Conservation (phyloP, 2,329 filamentous ascomycete species). For the Stagonosporopsis tanaceti region DNA sequence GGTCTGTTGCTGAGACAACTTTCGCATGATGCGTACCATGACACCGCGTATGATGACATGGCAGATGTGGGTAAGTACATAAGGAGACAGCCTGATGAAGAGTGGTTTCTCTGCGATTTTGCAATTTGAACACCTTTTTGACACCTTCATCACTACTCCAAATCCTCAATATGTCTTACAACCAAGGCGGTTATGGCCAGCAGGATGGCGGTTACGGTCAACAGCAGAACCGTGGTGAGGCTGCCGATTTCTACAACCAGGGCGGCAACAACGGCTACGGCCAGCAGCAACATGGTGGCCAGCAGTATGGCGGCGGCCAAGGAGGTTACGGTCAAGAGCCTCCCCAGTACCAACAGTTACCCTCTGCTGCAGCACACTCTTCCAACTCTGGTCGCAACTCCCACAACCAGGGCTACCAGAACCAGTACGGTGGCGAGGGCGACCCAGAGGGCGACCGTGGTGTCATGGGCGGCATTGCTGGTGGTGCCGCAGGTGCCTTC, state of each 20-base stretch:
- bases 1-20: constrained; percentile 21
- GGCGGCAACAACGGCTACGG: constrained; percentile 5
- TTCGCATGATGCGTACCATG: constrained; percentile 14
- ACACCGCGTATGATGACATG: constrained; percentile 14
- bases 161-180: constrained; percentile 14
- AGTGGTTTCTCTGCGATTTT: constrained; percentile 1
- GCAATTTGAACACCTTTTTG: neutral
- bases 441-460: constrained; percentile 37
- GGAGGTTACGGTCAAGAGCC: constrained; percentile 28
- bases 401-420: constrained; percentile 33
- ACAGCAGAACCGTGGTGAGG: constrained; percentile 20
- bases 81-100: neutral
- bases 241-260: constrained; percentile 25
- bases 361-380: constrained; percentile 30
- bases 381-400: constrained; percentile 35
- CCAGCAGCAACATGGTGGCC: constrained; percentile 26
- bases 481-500: constrained; percentile 38
- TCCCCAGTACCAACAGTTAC: constrained; percentile 35
- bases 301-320: constrained; percentile 18
- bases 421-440: constrained; percentile 31
- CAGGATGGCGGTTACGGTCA: constrained; percentile 19
- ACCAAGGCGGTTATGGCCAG: constrained; percentile 10
- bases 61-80: constrained; percentile 12
- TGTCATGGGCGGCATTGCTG: constrained; percentile 37
- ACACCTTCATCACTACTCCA: neutral